Evolutionary conservation across 345 rosid genomes (phyloP).

Genomic region (Raphanus sativus): DNA sequence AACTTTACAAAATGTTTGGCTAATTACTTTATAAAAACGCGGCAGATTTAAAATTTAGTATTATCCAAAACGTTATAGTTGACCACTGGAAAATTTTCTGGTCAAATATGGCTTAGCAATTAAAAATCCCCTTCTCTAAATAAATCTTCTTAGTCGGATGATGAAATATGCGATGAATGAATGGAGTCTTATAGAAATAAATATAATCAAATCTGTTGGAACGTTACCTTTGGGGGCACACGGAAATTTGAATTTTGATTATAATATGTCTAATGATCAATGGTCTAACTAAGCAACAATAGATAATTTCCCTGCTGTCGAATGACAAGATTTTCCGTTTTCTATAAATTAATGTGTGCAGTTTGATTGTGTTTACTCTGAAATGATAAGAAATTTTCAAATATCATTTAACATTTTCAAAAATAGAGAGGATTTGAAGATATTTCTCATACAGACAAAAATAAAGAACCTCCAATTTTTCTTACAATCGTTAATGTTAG

Average conservation of each 20-base stretch:
- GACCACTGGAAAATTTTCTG: constrained; percentile 8
- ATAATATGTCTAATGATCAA: background rate
- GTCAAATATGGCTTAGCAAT: constrained; percentile 32
- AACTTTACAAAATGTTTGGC: constrained; percentile 14
- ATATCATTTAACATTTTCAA: background rate
- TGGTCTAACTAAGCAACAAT: background rate
- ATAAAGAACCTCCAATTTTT: background rate
- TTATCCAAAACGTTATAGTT: constrained; percentile 15
- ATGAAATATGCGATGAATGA: background rate
- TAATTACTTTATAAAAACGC: background rate
- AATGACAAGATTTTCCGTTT: background rate
- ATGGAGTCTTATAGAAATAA: background rate
- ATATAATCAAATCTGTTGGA: background rate
- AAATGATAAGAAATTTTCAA: background rate
- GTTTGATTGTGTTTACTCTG: background rate
- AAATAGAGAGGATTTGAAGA: background rate
- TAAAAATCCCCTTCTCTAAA: background rate
- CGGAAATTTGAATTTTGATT: background rate
- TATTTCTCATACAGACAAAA: background rate
- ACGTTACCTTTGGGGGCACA: background rate
- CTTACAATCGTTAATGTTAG: background rate
- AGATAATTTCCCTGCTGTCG: background rate
- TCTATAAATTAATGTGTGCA: background rate
- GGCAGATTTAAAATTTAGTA: background rate
- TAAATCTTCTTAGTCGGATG: background rate